These are phyloP conservation scores for Solanum chiquidenum DNA, from an alignment of 257 asterid species.

Conservation along the genomic window DNA sequence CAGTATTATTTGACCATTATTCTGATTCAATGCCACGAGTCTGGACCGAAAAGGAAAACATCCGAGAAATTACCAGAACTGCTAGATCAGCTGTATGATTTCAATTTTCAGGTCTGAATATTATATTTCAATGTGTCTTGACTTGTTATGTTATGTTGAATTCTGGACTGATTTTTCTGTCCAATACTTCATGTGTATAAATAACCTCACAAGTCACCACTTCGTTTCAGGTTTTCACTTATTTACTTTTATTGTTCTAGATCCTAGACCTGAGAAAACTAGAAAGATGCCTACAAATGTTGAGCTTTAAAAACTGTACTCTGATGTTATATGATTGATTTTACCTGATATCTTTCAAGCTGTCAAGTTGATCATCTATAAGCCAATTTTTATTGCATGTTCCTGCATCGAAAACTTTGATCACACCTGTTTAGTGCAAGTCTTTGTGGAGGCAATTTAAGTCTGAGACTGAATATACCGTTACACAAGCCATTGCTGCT, in stretches of 20 bases:
- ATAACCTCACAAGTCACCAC: neutral
- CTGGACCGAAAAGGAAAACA: too few species aligned
- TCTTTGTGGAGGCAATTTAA: slow-evolving; percentile 85
- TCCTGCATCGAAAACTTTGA: slow-evolving; percentile 62
- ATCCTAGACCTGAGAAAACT: neutral
- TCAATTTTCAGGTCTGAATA: too few species aligned
- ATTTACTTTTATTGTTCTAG: neutral
- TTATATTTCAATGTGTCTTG: too few species aligned
- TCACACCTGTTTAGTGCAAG: slow-evolving; percentile 85
- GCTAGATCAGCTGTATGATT: too few species aligned
- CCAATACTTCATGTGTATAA: neutral
- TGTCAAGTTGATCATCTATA: neutral
- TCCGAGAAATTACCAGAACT: too few species aligned
- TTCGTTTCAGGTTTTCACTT: neutral
- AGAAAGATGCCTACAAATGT: neutral
- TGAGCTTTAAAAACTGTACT: neutral
- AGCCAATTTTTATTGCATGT: slow-evolving; percentile 30
- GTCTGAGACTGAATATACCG: slow-evolving; percentile 71
- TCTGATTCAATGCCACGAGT: too few species aligned
- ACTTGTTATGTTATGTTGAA: neutral
- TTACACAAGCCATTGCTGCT: slow-evolving; percentile 86
- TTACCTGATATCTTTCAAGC: neutral
- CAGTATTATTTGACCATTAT: too few species aligned
- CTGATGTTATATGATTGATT: neutral
- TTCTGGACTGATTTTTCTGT: neutral